phyloP scores from a whole-genome alignment of 257 asterid genomes.

The Phtheirospermum japonicum region DNA sequence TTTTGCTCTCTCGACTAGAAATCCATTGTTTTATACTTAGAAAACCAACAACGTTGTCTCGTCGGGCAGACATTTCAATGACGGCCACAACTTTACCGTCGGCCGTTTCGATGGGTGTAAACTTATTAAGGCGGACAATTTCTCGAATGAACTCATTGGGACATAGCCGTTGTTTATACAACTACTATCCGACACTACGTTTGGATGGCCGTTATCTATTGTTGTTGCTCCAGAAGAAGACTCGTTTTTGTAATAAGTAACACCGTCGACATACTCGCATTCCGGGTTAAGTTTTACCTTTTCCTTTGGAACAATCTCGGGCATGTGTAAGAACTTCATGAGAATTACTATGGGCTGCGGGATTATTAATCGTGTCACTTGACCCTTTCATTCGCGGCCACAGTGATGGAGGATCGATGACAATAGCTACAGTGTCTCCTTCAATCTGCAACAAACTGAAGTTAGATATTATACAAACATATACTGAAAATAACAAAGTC shows the following conservation, averaged over 20 bases:
- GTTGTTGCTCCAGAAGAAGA: constrained; percentile 13
- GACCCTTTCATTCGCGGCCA: constrained; percentile 60
- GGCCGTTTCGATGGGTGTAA: constrained; percentile 74
- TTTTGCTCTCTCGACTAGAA: constrained; percentile 41
- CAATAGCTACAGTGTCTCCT: constrained; percentile 78
- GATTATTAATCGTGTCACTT: constrained; percentile 30
- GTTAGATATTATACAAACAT: neutral
- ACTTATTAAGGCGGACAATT: constrained; percentile 40
- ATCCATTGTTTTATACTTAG: constrained; percentile 69
- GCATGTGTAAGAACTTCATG: constrained; percentile 31
- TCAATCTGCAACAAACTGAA: constrained; percentile 53
- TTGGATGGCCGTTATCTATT: constrained; percentile 21
- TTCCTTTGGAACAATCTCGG: constrained; percentile 40
- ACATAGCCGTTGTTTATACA: constrained; percentile 23
- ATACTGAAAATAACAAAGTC: constrained; percentile 9
- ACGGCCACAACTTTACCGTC: constrained; percentile 75
- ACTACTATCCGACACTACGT: constrained; percentile 31
- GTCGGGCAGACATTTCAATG: constrained; percentile 54
- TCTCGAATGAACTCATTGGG: constrained; percentile 41
- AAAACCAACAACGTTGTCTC: constrained; percentile 65
- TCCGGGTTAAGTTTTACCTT: constrained; percentile 40
- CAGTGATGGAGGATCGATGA: constrained; percentile 63
- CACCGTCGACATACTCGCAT: constrained; percentile 24
- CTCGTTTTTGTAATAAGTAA: constrained; percentile 23
- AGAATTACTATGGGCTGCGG: constrained; percentile 27